phyloP scores from a whole-genome alignment of 176 grass and related monocot genomes.

The Aegilops sharonensis region DNA sequence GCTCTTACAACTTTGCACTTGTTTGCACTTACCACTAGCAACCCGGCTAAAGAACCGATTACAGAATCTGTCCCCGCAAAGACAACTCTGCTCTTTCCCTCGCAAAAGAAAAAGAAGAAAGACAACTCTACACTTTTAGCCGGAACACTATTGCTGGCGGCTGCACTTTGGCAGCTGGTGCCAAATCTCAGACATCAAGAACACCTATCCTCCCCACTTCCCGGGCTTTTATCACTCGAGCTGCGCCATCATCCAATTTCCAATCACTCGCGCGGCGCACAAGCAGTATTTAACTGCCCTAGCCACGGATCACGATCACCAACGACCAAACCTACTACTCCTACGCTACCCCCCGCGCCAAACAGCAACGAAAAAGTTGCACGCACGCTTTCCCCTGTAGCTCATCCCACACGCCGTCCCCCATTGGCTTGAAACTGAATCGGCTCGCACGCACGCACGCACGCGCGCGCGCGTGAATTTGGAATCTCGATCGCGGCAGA shows the following conservation, averaged over 20 bases:
- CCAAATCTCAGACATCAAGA: neutral
- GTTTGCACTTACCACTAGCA: no score
- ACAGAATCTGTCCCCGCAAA: neutral
- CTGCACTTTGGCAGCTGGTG: conserved; percentile 3
- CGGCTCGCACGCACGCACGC: neutral
- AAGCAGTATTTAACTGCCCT: neutral
- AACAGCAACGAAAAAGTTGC: neutral
- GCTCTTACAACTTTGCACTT: no score
- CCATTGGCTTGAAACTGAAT: neutral
- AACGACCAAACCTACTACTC: neutral
- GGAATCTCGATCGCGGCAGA: neutral
- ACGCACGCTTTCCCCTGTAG: conserved; percentile 22
- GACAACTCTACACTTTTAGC: neutral
- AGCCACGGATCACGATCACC: neutral
- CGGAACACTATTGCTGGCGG: conserved; percentile 22
- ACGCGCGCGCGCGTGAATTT: neutral
- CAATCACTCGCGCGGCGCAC: neutral
- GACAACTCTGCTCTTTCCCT: neutral
- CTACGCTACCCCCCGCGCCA: neutral
- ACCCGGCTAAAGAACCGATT: neutral
- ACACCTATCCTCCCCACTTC: neutral
- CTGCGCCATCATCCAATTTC: neutral
- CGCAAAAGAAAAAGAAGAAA: neutral
- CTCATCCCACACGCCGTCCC: neutral
- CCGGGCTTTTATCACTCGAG: neutral